Percentiles rank a stretch among this genome's conserved stretches.
These are phyloP conservation scores for Solanum bulbocastanum DNA, from an alignment of 257 asterid species.

Conservation along the genomic window DNA sequence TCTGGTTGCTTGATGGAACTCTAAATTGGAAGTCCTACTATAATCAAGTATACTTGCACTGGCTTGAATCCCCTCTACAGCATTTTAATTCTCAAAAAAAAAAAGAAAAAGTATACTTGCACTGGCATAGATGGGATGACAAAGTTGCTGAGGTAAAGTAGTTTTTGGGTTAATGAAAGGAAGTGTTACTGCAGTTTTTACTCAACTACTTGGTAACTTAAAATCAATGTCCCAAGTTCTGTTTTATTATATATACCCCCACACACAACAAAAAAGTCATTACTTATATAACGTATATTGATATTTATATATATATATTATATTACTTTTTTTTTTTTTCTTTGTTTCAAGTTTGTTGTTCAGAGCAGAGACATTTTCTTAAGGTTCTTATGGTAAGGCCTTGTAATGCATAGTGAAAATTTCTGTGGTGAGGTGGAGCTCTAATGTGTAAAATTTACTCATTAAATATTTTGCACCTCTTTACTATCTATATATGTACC, in stretches of 20 bases:
- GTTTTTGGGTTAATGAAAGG: neutral
- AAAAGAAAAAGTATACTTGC: neutral
- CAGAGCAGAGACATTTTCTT: neutral
- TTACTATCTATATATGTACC: neutral
- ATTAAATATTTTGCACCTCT: neutral
- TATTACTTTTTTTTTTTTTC: neutral
- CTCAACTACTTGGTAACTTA: neutral
- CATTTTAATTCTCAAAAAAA: neutral
- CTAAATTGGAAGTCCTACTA: neutral
- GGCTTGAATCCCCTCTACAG: neutral
- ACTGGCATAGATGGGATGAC: neutral
- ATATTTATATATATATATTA: neutral
- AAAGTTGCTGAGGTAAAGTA: neutral
- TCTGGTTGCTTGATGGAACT: neutral
- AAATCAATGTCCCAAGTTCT: neutral
- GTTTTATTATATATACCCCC: neutral
- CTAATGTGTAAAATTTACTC: neutral
- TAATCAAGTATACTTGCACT: neutral
- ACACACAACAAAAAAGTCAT: neutral
- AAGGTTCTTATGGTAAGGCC: neutral
- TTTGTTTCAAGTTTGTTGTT: neutral
- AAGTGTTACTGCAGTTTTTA: neutral
- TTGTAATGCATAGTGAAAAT: neutral
- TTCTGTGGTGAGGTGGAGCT: neutral
- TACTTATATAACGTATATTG: neutral